Evolutionary conservation across 2,329 filamentous ascomycete genomes (phyloP).

Genomic region (Colletotrichum lentis): DNA sequence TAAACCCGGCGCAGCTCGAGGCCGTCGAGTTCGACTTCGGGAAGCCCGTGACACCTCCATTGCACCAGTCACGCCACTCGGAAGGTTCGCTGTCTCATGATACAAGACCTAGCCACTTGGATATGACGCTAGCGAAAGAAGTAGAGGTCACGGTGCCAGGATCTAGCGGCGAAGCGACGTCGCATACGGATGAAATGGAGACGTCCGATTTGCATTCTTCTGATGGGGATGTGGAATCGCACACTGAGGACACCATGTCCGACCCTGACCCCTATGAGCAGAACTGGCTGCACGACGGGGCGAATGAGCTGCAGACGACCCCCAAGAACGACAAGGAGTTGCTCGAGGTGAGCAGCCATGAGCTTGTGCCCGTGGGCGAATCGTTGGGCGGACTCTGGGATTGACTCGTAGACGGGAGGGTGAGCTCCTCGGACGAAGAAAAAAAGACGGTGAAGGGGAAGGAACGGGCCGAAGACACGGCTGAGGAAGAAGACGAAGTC

Average conservation of each 20-base stretch:
- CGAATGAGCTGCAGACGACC: slow-evolving; percentile 3
- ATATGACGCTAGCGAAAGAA: slow-evolving; percentile 27
- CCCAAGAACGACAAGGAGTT: slow-evolving; percentile 15
- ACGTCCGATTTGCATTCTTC: slow-evolving; percentile 38
- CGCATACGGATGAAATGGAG: slow-evolving; percentile 36
- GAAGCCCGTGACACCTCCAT: slow-evolving; percentile 31
- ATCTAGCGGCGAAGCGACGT: slow-evolving; percentile 27
- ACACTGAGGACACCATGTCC: slow-evolving; percentile 36
- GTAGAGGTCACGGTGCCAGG: slow-evolving; percentile 4
- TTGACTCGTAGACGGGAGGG: slow-evolving; percentile 40
- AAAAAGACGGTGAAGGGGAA: slow-evolving; percentile 24
- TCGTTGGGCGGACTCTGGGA: slow-evolving; percentile 36
- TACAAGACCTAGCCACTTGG: slow-evolving; percentile 6
- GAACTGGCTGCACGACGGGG: slow-evolving; percentile 24
- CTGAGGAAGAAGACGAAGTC: slow-evolving; percentile 33
- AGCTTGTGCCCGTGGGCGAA: slow-evolving; percentile 23
- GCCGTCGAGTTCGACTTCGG: slow-evolving; percentile 40
- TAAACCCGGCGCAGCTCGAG: slow-evolving; percentile 40
- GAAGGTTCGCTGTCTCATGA: slow-evolving; percentile 20
- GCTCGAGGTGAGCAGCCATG: slow-evolving; percentile 25
- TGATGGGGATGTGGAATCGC: slow-evolving; percentile 36
- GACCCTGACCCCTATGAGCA: slow-evolving; percentile 36
- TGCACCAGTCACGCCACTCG: slow-evolving; percentile 28
- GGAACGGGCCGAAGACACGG: not conserved
- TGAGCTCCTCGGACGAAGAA: slow-evolving; percentile 40